Base-by-base conservation (phyloP, 805 yeast genomes). In the Wickerhamomyces ciferrii region DNA sequence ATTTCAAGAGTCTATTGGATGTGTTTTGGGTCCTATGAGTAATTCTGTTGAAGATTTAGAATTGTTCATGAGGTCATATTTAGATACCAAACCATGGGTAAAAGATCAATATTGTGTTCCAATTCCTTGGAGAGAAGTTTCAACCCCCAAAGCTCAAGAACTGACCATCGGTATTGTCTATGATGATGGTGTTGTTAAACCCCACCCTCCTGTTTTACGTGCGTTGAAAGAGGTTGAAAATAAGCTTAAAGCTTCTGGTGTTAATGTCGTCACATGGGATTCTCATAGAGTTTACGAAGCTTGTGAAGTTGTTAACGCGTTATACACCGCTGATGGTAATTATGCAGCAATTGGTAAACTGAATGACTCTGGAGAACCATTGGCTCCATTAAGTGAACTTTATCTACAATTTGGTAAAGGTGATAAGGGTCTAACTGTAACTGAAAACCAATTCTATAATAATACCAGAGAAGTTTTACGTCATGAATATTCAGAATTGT, bases 261-360 rank as follows among this genome's bases (percentile, higher is more conserved):
- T 71, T 38, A 75, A 75, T 20, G 75, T 81, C 29, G 65, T 80
- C 34, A 73, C 72, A 29, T 80, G 81, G 66, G 69, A 75, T 41
- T 81, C 86, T 23, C 79, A 86, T 31, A 74, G 70, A 44, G 77
- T 80, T 2, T 61, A 78, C 42, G 73, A 77, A 54, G 84, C 84
- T 20, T 75, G 75, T 49, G 82, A 84, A 4, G 72, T 83, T 42
- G 87, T 78, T 36, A 62, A 73, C 52, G 61, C 53, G 1, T 49
- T 83, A 65, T 87, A 83, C 63, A 69, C 71, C 14, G 74, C 80
- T 53, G 95, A 87, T 62, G 92, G 92, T 42, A 85, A 84, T 60
- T 62, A 67, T 50, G 76, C 71, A 48, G 83, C 82, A 57, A 69
- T 73, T 43, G 70, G 69, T 41, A 60, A 78, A 55, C 61, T 86